phyloP scores from a whole-genome alignment of 2,329 filamentous ascomycete genomes.

The Aspergillus fijiensis region DNA sequence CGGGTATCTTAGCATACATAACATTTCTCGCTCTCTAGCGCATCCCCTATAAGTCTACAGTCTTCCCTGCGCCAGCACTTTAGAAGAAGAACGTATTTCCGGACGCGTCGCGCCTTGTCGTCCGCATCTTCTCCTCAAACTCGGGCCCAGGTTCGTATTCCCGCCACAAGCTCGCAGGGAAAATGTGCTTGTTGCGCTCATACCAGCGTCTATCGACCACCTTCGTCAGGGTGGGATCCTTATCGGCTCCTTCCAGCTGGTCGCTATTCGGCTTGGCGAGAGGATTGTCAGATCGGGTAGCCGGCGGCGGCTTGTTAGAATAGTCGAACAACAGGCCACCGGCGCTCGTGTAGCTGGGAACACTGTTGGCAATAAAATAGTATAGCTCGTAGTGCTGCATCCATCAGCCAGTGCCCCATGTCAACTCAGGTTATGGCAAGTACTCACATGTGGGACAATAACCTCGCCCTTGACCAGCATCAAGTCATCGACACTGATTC shows the following conservation, averaged over 20 bases:
- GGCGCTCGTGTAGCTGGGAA: constrained; percentile 67
- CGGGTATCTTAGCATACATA: constrained; percentile 21
- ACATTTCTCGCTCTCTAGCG: constrained; percentile 5
- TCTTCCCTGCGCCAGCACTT: constrained; percentile 12
- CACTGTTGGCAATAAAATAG: constrained; percentile 83
- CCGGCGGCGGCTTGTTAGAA: constrained; percentile 46
- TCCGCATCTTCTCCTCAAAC: constrained; percentile 63
- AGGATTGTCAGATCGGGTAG: constrained; percentile 37
- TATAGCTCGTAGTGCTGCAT: constrained; percentile 92
- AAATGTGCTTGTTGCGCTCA: constrained; percentile 97
- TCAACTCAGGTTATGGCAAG: neutral
- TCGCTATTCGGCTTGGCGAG: constrained; percentile 51
- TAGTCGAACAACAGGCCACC: constrained; percentile 79
- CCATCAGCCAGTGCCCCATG: constrained; percentile 7
- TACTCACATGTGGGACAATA: constrained; percentile 87
- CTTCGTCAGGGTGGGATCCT: constrained; percentile 81
- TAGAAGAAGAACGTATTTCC: constrained; percentile 91
- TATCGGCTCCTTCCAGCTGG: constrained; percentile 69
- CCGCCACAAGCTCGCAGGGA: constrained; percentile 92
- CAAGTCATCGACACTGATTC: constrained; percentile 91
- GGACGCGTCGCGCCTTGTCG: constrained; percentile 74
- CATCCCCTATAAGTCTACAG: constrained; percentile 9
- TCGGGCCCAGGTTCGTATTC: constrained; percentile 90
- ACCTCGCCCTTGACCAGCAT: constrained; percentile 88
- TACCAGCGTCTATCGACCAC: constrained; percentile 97